phyloP scores from a whole-genome alignment of 331 rosid species.

The Quercus tomentella region DNA sequence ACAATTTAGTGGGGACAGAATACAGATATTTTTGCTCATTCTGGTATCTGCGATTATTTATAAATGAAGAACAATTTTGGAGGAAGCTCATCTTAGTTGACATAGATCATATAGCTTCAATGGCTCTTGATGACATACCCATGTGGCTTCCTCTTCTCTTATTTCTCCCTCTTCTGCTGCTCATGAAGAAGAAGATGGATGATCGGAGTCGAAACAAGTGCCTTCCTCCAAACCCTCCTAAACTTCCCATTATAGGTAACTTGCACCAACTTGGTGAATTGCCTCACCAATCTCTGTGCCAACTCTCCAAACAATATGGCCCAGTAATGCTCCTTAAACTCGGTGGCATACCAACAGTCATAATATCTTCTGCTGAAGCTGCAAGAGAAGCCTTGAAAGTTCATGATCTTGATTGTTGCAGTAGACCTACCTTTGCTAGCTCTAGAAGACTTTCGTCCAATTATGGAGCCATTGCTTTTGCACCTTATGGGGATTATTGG shows the following conservation, averaged over 20 bases:
- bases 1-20: too few species aligned
- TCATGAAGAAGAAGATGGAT: too few species aligned
- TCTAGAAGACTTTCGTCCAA: slow-evolving; percentile 11
- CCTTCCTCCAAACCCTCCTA: too few species aligned
- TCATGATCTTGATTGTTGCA: slow-evolving; percentile 28
- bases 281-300: slow-evolving; percentile 23
- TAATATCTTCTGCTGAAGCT: slow-evolving; percentile 30
- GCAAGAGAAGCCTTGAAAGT: slow-evolving; percentile 22
- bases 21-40: too few species aligned
- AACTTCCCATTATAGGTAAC: background rate
- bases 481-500: slow-evolving; percentile 23
- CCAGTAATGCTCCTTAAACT: slow-evolving; percentile 30
- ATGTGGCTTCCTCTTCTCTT: slow-evolving; percentile 14
- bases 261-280: slow-evolving; percentile 36
- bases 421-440: slow-evolving; percentile 6
- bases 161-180: background rate
- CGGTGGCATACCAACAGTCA: slow-evolving; percentile 1
- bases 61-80: too few species aligned
- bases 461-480: background rate
- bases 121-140: background rate
- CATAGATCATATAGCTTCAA: background rate
- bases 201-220: too few species aligned
- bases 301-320: slow-evolving; percentile 27
- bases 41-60: too few species aligned
- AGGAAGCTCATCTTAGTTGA: background rate